phyloP scores from a whole-genome alignment of 176 grass and related monocot species.

The Metroxylon sagu region DNA sequence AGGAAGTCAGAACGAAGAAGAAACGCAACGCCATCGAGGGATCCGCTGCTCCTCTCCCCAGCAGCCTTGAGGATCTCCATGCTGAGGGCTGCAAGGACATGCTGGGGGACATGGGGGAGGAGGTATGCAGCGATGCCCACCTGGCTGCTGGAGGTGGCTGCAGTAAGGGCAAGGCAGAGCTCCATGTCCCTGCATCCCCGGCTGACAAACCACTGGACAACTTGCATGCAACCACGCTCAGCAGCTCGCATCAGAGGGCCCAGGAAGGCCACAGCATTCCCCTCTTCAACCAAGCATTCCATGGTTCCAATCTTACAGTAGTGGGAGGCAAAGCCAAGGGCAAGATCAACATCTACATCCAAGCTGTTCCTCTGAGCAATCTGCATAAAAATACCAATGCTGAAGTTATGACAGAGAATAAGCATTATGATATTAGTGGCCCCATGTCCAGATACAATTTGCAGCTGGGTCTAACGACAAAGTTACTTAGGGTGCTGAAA shows the following conservation, averaged over 20 bases:
- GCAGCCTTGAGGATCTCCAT: slow-evolving; percentile 89
- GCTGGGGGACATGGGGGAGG: slow-evolving; percentile 65
- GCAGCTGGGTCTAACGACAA: no score
- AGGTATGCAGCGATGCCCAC: slow-evolving; percentile 57
- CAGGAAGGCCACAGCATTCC: slow-evolving; percentile 62
- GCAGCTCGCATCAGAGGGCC: slow-evolving; percentile 91
- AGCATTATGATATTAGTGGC: no score
- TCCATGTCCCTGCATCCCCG: slow-evolving; percentile 91
- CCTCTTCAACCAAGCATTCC: slow-evolving; percentile 81
- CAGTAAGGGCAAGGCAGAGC: slow-evolving; percentile 81
- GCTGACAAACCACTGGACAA: slow-evolving; percentile 82
- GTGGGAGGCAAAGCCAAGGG: slow-evolving; percentile 82
- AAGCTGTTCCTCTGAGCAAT: slow-evolving; percentile 92
- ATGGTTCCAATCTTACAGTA: slow-evolving; percentile 80
- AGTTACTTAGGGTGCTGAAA: no score
- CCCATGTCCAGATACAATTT: no score
- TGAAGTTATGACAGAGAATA: neutral
- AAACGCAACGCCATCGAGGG: slow-evolving; percentile 69
- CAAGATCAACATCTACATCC: slow-evolving; percentile 95
- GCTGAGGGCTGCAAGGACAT: slow-evolving; percentile 76
- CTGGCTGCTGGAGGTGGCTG: slow-evolving; percentile 72
- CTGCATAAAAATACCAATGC: slow-evolving; percentile 24
- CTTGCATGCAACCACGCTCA: slow-evolving; percentile 66
- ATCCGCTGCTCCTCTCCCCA: slow-evolving; percentile 42
- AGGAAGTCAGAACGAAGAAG: slow-evolving; percentile 66